These are phyloP conservation scores for Orbilia oligospora DNA, from an alignment of 2,329 filamentous ascomycete species.

Conservation along the genomic window DNA sequence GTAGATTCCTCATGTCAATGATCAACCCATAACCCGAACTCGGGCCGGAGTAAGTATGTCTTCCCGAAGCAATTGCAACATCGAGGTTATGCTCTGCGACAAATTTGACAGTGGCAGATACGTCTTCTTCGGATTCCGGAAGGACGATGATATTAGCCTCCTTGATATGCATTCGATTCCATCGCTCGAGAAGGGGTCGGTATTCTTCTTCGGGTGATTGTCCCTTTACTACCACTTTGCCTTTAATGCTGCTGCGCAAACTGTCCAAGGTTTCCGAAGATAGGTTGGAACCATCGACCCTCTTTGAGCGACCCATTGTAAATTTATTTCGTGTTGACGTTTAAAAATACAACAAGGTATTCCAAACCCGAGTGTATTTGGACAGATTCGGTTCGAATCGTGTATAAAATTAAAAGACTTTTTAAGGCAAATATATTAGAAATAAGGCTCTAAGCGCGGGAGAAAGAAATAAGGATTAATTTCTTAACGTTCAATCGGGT, in stretches of 20 bases:
- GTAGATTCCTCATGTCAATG: slow-evolving; percentile 59
- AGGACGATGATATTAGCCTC: slow-evolving; percentile 57
- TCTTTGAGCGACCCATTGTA: slow-evolving; percentile 28
- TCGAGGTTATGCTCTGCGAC: slow-evolving; percentile 51
- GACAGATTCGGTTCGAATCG: not conserved
- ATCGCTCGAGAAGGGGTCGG: slow-evolving; percentile 48
- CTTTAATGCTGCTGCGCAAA: slow-evolving; percentile 48
- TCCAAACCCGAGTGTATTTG: no score
- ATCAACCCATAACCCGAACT: slow-evolving; percentile 45
- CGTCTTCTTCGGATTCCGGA: slow-evolving; percentile 44
- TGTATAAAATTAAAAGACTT: no score
- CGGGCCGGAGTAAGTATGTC: slow-evolving; percentile 54
- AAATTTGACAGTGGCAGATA: slow-evolving; percentile 47
- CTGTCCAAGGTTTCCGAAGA: slow-evolving; percentile 25
- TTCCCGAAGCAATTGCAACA: slow-evolving; percentile 45
- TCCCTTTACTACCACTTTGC: slow-evolving; percentile 57
- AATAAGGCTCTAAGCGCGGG: not conserved
- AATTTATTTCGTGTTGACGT: slow-evolving; percentile 17
- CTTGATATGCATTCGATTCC: slow-evolving; percentile 54
- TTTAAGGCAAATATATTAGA: not conserved
- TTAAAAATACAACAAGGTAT: slow-evolving; percentile 16
- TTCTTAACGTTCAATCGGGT: no score
- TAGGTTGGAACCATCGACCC: slow-evolving; percentile 49
- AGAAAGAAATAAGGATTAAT: not conserved
- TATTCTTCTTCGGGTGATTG: slow-evolving; percentile 49